phyloP scores from a whole-genome alignment of 495 filamentous ascomycete genomes.

The Aspergillus sparsus region DNA sequence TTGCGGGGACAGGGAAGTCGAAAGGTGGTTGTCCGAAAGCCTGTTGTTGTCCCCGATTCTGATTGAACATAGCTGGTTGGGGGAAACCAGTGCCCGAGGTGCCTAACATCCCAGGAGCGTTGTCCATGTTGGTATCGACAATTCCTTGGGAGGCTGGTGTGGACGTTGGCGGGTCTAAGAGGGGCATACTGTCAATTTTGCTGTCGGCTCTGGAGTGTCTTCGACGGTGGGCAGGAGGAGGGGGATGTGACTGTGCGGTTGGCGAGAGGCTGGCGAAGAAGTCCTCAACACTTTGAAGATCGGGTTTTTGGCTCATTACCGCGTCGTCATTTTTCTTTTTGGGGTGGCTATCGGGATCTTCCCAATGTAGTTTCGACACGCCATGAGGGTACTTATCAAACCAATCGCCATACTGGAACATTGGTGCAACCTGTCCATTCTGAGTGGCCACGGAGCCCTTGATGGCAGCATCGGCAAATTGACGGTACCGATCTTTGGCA shows the following conservation, averaged over 20 bases:
- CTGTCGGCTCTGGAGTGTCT: constrained; percentile 39
- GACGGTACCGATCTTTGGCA: constrained; percentile 83
- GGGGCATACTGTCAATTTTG: constrained; percentile 31
- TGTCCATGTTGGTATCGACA: constrained; percentile 39
- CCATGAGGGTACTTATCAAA: constrained; percentile 94
- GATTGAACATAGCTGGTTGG: constrained; percentile 39
- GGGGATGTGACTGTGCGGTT: constrained; percentile 48
- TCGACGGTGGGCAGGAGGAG: constrained; percentile 39
- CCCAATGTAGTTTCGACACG: constrained; percentile 78
- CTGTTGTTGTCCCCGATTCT: constrained; percentile 32
- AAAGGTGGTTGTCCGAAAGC: constrained; percentile 42
- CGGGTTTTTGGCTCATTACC: constrained; percentile 79
- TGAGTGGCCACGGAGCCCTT: constrained; percentile 50
- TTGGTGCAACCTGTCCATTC: constrained; percentile 50
- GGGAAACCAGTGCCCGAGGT: constrained; percentile 48
- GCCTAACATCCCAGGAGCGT: constrained; percentile 35
- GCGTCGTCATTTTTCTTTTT: constrained; percentile 78
- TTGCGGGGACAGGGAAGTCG: constrained; percentile 42
- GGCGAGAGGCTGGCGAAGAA: constrained; percentile 86
- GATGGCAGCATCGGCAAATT: constrained; percentile 75
- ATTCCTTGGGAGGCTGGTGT: constrained; percentile 28
- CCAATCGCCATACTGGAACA: constrained; percentile 98
- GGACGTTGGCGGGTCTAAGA: constrained; percentile 33
- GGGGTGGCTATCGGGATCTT: constrained; percentile 68
- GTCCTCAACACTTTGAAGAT: constrained; percentile 91